These are phyloP conservation scores for Phytomonas sp. DNA, from an alignment of 208 protist species.

Conservation along the genomic window DNA sequence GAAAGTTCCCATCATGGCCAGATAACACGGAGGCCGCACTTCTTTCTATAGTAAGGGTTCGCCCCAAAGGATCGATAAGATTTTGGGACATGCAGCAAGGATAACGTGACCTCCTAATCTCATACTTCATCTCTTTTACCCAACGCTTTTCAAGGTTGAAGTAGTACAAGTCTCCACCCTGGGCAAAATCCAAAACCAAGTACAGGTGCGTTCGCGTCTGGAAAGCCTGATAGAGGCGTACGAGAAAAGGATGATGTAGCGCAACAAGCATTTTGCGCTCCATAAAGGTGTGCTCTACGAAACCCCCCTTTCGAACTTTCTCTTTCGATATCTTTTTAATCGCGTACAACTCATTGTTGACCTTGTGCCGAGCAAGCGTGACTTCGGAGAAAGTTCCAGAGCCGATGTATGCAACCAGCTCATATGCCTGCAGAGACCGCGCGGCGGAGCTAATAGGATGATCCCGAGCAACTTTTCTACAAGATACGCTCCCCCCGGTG, in stretches of 20 bases:
- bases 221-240: slow-evolving; percentile 73
- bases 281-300: slow-evolving; percentile 76
- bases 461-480: neutral
- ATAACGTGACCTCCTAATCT: slow-evolving; percentile 36
- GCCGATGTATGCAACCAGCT: slow-evolving; percentile 82
- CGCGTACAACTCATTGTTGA: slow-evolving; percentile 62
- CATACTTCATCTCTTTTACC: slow-evolving; percentile 44
- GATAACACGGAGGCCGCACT: neutral
- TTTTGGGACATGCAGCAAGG: slow-evolving; percentile 33
- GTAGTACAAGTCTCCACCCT: slow-evolving; percentile 79
- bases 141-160: slow-evolving; percentile 58
- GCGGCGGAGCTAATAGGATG: slow-evolving; percentile 51
- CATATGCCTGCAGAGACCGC: slow-evolving; percentile 73
- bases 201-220: slow-evolving; percentile 79
- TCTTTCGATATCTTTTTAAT: slow-evolving; percentile 86
- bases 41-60: neutral
- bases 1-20: neutral
- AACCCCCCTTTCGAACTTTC: slow-evolving; percentile 72
- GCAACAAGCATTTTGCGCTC: slow-evolving; percentile 75
- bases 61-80: neutral
- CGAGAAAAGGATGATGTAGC: slow-evolving; percentile 75
- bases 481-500: neutral
- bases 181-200: slow-evolving; percentile 78
- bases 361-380: slow-evolving; percentile 63
- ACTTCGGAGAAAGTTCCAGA: slow-evolving; percentile 81